Evolutionary conservation across 768 basidiomycete species (phyloP).

Genomic region (Paxillus rubicundulus): DNA sequence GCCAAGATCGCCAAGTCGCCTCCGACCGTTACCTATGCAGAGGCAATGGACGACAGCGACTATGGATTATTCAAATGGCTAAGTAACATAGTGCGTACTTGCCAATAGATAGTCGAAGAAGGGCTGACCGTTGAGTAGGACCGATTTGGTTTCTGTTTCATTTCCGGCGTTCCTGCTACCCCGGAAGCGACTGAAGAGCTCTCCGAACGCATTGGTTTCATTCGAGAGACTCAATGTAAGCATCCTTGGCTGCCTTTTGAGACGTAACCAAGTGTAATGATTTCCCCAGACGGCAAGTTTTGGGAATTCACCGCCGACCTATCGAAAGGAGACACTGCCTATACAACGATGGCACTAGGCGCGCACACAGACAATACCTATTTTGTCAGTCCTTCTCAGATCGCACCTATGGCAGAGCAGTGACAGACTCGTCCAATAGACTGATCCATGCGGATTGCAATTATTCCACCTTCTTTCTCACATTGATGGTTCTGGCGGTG

Average conservation of each 20-base stretch:
- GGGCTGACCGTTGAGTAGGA: slow-evolving; percentile 47
- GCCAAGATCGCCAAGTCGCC: slow-evolving; percentile 70
- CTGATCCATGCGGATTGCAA: slow-evolving; percentile 93
- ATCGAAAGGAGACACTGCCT: slow-evolving; percentile 90
- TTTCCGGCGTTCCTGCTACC: slow-evolving; percentile 75
- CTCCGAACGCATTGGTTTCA: slow-evolving; percentile 74
- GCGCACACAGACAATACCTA: slow-evolving; percentile 83
- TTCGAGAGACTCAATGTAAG: slow-evolving; percentile 79
- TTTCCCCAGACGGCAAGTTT: slow-evolving; percentile 76
- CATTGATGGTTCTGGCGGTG: slow-evolving; percentile 77
- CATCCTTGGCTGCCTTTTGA: slow-evolving; percentile 1
- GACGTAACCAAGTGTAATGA: slow-evolving; percentile 34
- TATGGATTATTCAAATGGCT: slow-evolving; percentile 79
- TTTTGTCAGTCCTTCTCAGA: slow-evolving; percentile 24
- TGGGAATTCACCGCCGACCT: slow-evolving; percentile 97
- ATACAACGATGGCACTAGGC: slow-evolving; percentile 81
- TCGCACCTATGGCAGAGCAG: background rate
- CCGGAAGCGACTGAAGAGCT: slow-evolving; percentile 84
- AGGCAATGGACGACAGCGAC: slow-evolving; percentile 66
- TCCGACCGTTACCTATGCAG: slow-evolving; percentile 69
- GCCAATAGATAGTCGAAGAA: background rate
- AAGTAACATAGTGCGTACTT: slow-evolving; percentile 62
- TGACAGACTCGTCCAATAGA: slow-evolving; percentile 43
- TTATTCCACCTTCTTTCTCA: slow-evolving; percentile 91
- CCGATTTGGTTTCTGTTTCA: slow-evolving; percentile 84